Base-by-base conservation (phyloP, 192 early-diverging fungal genomes). In the Oehlia diaphana region DNA sequence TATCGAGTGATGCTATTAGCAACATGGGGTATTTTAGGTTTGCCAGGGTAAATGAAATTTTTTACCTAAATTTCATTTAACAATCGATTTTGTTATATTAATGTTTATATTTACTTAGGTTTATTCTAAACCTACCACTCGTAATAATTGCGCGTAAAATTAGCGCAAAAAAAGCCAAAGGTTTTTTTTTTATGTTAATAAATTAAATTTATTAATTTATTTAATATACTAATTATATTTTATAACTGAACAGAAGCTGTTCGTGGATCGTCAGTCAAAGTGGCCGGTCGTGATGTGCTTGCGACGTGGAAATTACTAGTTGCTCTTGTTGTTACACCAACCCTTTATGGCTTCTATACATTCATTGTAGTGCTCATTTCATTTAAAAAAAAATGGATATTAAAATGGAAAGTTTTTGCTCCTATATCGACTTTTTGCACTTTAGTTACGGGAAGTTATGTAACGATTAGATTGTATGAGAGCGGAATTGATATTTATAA, bases 271-370 rank as follows among this genome's bases (percentile, higher is more conserved):
- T 94, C 91, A 26, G 96, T 99, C 63, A 99, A 99, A 82, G 92
- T 99, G 80, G 92, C 92, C 68, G 98, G 95, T 33, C 89, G 93
- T 47, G 98, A 99, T 80, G 98, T 99, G 10, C 86, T 99, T 23
- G 95, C 95, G 0, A 98, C 98, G 8, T 98, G 97, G 98, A 98
- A 98, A 83, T 84, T 96, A 14, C 81, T 96, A 9, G 91, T 96
- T 28, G 91, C 89, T 31, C 82, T 93, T 33, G 94, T 90, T 2
- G 87, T 97, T 35, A 89, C 92, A 58, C 95, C 95, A 2, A 79
- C 88, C 9, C 86, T 94, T 28, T 96, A 96, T 81, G 89, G 88
- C 3, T 78, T 88, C 1, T 96, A 95, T 81, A 88, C 91, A 5
- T 77, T 93, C 39, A 74, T 95, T 28, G 89, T 91, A 16, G 88